These are phyloP conservation scores for Erysimum cheiri DNA, from an alignment of 441 rosid genomes.

Conservation along the genomic window DNA sequence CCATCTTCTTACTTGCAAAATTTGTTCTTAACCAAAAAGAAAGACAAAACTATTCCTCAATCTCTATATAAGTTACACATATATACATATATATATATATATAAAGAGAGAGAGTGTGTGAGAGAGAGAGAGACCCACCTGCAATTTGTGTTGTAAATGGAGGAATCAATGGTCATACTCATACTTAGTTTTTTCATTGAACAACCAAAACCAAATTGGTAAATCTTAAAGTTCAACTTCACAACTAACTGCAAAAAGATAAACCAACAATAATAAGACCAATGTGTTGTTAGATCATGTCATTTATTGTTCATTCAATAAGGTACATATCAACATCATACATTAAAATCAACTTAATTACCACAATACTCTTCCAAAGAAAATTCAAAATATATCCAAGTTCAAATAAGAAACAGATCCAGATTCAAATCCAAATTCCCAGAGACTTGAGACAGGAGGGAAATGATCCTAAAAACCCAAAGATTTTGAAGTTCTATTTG, in stretches of 20 bases:
- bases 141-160: conserved; percentile 43
- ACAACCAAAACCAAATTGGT: conserved; percentile 24
- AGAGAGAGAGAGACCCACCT: conserved; percentile 45
- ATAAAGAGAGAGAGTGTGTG: conserved; percentile 9
- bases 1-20: conserved; percentile 52
- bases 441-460: conserved; percentile 22
- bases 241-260: conserved; percentile 35
- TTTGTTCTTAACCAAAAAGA: conserved; percentile 30
- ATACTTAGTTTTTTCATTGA: conserved; percentile 14
- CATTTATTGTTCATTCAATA: conserved; percentile 38
- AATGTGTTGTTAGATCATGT: conserved; percentile 37
- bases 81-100: conserved; percentile 4
- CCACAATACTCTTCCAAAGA: neutral
- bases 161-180: conserved; percentile 44
- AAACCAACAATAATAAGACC: conserved; percentile 27
- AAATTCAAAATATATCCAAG: conserved; percentile 11
- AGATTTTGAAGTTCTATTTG: conserved; percentile 5
- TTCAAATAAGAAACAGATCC: conserved; percentile 28
- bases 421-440: conserved; percentile 19
- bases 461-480: conserved; percentile 1
- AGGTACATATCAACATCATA: conserved; percentile 44
- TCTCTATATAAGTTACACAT: conserved; percentile 32
- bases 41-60: conserved; percentile 22
- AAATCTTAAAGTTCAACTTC: conserved; percentile 33
- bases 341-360: conserved; percentile 33